These are phyloP conservation scores for Pestalotiopsis sp. DNA, from an alignment of 2,329 filamentous ascomycete species.

Conservation along the genomic window DNA sequence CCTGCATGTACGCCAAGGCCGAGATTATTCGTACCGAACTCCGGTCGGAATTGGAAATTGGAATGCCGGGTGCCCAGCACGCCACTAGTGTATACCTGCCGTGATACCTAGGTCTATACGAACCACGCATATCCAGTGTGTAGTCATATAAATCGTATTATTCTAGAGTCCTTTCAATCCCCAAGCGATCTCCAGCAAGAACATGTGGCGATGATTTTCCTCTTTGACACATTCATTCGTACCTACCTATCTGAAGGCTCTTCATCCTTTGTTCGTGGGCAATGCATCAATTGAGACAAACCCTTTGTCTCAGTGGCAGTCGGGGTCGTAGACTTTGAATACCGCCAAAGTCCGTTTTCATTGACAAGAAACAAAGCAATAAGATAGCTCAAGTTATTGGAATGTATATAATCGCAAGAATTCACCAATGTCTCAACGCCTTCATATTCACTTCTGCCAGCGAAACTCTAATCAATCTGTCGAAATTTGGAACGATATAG, in stretches of 20 bases:
- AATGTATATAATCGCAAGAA: background rate
- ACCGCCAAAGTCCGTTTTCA: background rate
- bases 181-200: background rate
- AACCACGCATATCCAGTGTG: too few species aligned
- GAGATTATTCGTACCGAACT: background rate
- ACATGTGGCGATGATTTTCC: background rate
- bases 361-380: background rate
- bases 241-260: background rate
- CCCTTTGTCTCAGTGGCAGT: background rate
- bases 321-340: background rate
- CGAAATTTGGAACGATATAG: background rate
- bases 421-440: background rate
- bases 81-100: background rate
- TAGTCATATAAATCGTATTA: too few species aligned
- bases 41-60: background rate
- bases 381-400: background rate
- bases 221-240: background rate
- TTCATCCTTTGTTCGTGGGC: background rate
- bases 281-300: background rate
- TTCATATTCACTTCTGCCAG: background rate
- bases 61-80: background rate
- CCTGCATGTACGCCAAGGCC: background rate
- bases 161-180: too few species aligned
- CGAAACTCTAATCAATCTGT: background rate
- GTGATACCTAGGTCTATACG: background rate